A percentile compares a stretch with the other conserved stretches of the same genome.
Conservation (phyloP, 1,284 basidiomycete species). For the Rhodotorula sp. region DNA sequence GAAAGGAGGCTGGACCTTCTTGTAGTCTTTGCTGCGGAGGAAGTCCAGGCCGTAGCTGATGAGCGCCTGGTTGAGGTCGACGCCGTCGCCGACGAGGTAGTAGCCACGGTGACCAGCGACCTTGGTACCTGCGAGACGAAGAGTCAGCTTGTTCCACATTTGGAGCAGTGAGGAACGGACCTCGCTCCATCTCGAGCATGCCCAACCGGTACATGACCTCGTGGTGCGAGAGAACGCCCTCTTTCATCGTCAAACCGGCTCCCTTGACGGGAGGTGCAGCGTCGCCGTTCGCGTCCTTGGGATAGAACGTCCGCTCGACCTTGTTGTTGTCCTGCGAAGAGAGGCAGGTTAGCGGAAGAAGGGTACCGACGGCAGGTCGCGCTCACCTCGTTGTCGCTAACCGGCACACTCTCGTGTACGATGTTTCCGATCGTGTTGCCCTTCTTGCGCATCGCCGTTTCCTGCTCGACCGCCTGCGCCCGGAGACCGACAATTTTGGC, state of each 20-base stretch:
- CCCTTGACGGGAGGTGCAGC: slow-evolving; percentile 51
- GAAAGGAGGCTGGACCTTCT: slow-evolving; percentile 95
- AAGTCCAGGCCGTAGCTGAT: slow-evolving; percentile 95
- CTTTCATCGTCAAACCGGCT: slow-evolving; percentile 58
- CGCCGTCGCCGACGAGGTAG: slow-evolving; percentile 91
- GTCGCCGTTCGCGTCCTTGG: slow-evolving; percentile 60
- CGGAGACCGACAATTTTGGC: slow-evolving; percentile 72
- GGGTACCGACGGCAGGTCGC: slow-evolving; percentile 2
- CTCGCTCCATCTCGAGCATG: slow-evolving; percentile 93
- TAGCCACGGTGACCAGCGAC: slow-evolving; percentile 93
- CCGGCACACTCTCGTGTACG: slow-evolving; percentile 79
- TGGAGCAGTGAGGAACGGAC: slow-evolving; percentile 50
- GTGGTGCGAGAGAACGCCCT: slow-evolving; percentile 87
- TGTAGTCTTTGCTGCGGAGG: slow-evolving; percentile 75
- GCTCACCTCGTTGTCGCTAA: slow-evolving; percentile 81
- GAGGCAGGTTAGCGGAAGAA: neutral
- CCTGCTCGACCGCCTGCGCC: slow-evolving; percentile 71
- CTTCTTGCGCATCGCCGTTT: slow-evolving; percentile 72
- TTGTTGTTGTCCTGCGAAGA: slow-evolving; percentile 82
- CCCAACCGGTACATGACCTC: slow-evolving; percentile 91
- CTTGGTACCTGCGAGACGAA: slow-evolving; percentile 65
- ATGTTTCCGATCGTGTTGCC: slow-evolving; percentile 87
- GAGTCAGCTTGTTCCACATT: neutral
- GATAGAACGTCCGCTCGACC: slow-evolving; percentile 75
- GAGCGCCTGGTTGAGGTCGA: slow-evolving; percentile 95